Conservation (phyloP, 2,329 filamentous ascomycete species). For the Xylariaceae sp. region DNA sequence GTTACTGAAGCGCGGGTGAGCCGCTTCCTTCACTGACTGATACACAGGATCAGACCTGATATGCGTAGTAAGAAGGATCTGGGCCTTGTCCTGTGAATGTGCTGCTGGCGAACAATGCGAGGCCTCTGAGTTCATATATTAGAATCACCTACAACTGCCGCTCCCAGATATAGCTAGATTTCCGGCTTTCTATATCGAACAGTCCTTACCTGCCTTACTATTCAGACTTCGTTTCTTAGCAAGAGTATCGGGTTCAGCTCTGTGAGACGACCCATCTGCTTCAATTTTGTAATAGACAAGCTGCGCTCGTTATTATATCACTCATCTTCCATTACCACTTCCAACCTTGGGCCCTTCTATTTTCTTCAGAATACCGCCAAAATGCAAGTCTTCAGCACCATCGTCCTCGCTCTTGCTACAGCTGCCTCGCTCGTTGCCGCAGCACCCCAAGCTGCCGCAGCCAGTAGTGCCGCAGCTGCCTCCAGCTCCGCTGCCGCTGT, state of each 20-base stretch:
- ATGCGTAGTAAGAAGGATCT: background rate
- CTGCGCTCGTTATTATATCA: background rate
- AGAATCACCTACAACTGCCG: background rate
- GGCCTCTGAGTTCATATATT: background rate
- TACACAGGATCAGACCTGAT: background rate
- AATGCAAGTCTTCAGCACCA: slow-evolving; percentile 2
- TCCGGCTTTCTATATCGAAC: background rate
- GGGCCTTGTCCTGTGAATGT: background rate
- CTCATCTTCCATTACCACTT: background rate
- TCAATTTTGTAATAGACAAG: background rate
- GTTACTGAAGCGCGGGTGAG: background rate
- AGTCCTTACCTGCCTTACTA: background rate
- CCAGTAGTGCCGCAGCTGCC: background rate
- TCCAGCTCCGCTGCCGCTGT: too few species aligned
- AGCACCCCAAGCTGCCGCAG: background rate
- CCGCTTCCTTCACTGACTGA: background rate
- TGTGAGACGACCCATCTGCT: background rate
- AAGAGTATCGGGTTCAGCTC: background rate
- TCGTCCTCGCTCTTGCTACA: slow-evolving; percentile 1
- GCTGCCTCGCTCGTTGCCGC: slow-evolving; percentile 1
- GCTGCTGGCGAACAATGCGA: background rate
- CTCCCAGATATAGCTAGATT: background rate
- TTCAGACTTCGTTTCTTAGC: background rate
- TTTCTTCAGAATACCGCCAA: background rate
- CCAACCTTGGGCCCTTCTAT: background rate